A percentile compares a stretch with the other conserved stretches of the same genome.
These are phyloP conservation scores for Friedmanniomyces endolithicus DNA, from an alignment of 495 filamentous ascomycete genomes.

Conservation along the genomic window DNA sequence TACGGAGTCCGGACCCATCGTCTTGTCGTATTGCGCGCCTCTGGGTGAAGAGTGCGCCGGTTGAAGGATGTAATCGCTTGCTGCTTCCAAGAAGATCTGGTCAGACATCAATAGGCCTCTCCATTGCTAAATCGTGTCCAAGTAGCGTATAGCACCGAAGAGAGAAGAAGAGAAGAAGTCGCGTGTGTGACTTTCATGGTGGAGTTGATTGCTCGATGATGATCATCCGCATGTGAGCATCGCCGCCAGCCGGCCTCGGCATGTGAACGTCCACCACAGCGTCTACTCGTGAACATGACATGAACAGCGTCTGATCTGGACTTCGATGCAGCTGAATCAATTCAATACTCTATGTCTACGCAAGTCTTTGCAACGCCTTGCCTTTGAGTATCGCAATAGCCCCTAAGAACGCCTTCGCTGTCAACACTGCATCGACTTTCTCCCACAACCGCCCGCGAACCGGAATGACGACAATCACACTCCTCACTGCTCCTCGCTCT, in stretches of 20 bases:
- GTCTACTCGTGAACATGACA: neutral
- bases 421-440: too few species aligned
- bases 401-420: neutral
- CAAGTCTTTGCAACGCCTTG: neutral
- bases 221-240: neutral
- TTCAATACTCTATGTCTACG: neutral
- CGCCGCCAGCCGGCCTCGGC: neutral
- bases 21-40: neutral
- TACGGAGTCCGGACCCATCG: slow-evolving; percentile 6
- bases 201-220: neutral
- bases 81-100: too few species aligned
- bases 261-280: neutral
- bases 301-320: neutral
- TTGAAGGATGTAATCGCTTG: neutral
- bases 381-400: neutral
- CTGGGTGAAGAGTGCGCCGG: neutral
- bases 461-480: neutral
- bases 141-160: neutral
- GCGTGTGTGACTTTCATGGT: neutral
- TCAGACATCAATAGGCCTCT: too few species aligned
- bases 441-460: too few species aligned
- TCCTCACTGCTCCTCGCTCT: neutral
- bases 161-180: neutral
- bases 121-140: too few species aligned
- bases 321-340: neutral